Base-by-base conservation (phyloP, 257 asterid species). In the Catharanthus roseus region DNA sequence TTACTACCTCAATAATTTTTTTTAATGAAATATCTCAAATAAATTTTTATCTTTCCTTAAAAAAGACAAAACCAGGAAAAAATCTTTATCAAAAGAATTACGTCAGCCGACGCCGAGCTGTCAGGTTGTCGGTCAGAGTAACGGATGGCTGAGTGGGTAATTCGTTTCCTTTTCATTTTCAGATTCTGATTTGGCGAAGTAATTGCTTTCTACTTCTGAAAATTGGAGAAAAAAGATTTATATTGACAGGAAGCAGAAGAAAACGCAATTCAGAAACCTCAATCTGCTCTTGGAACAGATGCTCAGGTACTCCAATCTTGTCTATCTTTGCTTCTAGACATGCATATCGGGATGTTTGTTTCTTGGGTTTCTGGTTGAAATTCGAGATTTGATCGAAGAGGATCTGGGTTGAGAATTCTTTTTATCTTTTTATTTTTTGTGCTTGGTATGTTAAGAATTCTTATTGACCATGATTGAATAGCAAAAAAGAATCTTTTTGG, bases 311-410 rank as follows among this genome's bases (percentile, higher is more conserved):
- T 62, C 44, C 44, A 66, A 41, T 67, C 56, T 67, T 21, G 56
- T 67, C 71, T 67, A n/a, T 5, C 15, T 39, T 65, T 65, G 18
- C 36, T 38, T 16, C 18, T 65, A 39, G 4, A 16, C 41, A 31
- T 57, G 42, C 41, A 13, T 58, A 31, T 58, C 23, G 0, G 31
- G 67, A 62, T 34, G 45, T 28, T 11, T 42, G 57, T 42, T 45
- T 19, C 38, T 58, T 67, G 53, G 69, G 15, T 23, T 49, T 53
- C 15, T 45, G 36, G 24, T 12, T 31, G 42, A 47, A 71, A 42
- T 42, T n/a, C 33, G 45, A 23, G 31, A 51, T 41, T 41, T 41
- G 77, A 73, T 73, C 77, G 60, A 29, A 15, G 61, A 8, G 31
- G 65, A 60, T 60, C 56, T 47, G 41, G 51, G 34, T 66, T 67